Base-by-base conservation (phyloP, 2,329 filamentous ascomycete species). In the Arthrobotrys iridis region DNA sequence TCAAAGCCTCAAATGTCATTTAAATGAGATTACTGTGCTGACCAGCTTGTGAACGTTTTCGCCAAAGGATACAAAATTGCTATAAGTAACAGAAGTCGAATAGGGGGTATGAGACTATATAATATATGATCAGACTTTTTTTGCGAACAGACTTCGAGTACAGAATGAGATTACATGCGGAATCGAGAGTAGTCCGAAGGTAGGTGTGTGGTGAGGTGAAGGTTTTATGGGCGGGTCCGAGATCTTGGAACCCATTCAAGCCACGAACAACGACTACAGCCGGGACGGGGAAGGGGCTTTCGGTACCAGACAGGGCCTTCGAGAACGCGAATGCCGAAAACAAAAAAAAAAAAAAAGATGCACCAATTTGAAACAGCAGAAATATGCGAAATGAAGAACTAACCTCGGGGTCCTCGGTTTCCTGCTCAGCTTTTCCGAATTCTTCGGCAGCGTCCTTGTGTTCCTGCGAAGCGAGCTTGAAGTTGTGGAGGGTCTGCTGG, bases 391-490 rank as follows among this genome's bases (percentile, higher is more conserved):
- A 73, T 59, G 45, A 46, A 41, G 40, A 43, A 76, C 72, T 76
- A 65, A 76, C 72, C 72, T 76, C 72, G 55, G 72, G 72, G 55
- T 76, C 72, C 30, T 71, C 28, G 58, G 72, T 76, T 52, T 76
- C 72, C 59, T 62, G 50, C 37, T 71, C 64, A 46, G 72, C 72
- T 37, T 66, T 76, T 66, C 55, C 66, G 72, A 76, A 76, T 58
- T 76, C 72, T 60, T 76, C 72, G 60, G 72, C 72, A 28, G 72
- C 72, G 20, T 76, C 72, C 60, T 71, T 60, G 65, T 76, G 72
- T 62, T 76, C 72, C n/a, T 76, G 58, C 28, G 72, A 70, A 37
- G 72, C 72, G 65, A 76, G 64, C 59, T 76, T 71, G 72, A 68
- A 76, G 52, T 76, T 76, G 52, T 70, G 72, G 57, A 76, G 72